These are phyloP conservation scores for Mimosa bimucronata DNA, from an alignment of 306 rosid species.

Conservation along the genomic window DNA sequence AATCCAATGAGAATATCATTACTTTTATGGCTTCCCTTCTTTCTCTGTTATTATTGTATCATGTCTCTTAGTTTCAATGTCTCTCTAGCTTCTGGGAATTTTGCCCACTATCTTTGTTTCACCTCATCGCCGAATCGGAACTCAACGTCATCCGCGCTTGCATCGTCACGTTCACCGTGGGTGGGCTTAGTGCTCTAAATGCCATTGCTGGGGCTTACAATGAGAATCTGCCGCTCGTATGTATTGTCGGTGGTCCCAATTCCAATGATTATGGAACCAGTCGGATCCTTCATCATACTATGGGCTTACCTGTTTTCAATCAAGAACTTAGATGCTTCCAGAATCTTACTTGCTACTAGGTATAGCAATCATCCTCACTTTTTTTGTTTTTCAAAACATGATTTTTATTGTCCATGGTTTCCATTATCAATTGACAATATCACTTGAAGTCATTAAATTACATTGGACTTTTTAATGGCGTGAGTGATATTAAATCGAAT, in stretches of 20 bases:
- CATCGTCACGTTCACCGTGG: constrained; percentile 82
- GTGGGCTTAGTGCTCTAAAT: constrained; percentile 82
- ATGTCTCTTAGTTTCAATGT: background rate
- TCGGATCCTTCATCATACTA: constrained; percentile 83
- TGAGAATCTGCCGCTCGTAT: constrained; percentile 79
- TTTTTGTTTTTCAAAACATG: too few relatives aligned
- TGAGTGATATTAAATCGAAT: too few relatives aligned
- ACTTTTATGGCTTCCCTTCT: background rate
- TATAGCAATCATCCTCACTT: constrained; percentile 19
- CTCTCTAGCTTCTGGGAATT: background rate
- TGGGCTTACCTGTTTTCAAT: constrained; percentile 80
- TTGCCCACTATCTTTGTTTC: constrained; percentile 28
- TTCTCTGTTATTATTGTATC: background rate
- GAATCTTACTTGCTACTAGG: constrained; percentile 88
- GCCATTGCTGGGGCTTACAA: constrained; percentile 92
- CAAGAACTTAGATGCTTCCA: constrained; percentile 89
- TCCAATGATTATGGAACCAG: constrained; percentile 80
- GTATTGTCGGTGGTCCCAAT: constrained; percentile 93
- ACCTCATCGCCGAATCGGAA: constrained; percentile 69
- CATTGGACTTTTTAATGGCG: too few relatives aligned
- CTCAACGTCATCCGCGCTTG: constrained; percentile 85
- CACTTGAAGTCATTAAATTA: too few relatives aligned
- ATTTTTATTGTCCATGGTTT: too few relatives aligned
- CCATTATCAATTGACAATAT: too few relatives aligned
- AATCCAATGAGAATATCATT: constrained; percentile 9